Conservation (phyloP, 2,329 filamentous ascomycete genomes). For the Byssothecium circinans region DNA sequence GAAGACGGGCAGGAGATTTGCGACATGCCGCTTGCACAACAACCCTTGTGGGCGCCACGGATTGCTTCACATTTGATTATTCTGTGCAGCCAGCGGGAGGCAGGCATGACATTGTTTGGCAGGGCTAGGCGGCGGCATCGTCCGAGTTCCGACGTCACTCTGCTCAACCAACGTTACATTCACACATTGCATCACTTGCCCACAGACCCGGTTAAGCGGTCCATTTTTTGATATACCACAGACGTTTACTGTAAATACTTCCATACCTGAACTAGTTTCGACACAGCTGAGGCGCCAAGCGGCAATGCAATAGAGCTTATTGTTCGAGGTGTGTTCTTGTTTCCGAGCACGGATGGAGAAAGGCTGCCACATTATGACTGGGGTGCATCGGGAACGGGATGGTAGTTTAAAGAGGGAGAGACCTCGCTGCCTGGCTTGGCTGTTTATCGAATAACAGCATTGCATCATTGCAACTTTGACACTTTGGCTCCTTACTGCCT, state of each 20-base stretch:
- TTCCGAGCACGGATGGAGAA: neutral
- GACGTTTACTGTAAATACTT: neutral
- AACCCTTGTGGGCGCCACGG: neutral
- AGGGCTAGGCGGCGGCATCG: no score
- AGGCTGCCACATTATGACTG: no score
- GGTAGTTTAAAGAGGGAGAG: neutral
- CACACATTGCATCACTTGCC: neutral
- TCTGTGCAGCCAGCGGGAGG: no score
- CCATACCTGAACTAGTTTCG: slow-evolving; percentile 4
- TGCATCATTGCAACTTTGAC: no score
- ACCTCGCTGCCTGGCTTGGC: neutral
- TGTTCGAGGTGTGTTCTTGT: neutral
- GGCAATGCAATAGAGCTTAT: slow-evolving; percentile 11
- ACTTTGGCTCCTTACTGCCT: no score
- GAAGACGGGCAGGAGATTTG: neutral
- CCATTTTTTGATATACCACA: neutral
- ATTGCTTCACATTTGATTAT: slow-evolving; percentile 4
- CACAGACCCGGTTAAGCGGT: no score
- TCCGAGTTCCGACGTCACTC: no score
- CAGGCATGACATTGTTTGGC: no score
- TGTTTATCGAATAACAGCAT: no score
- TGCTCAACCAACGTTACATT: neutral
- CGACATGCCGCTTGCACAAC: neutral
- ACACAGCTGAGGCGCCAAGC: slow-evolving; percentile 17
- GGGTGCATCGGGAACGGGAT: neutral